Base-by-base conservation (phyloP, 208 protist genomes). In the Acanthamoeba quina region DNA sequence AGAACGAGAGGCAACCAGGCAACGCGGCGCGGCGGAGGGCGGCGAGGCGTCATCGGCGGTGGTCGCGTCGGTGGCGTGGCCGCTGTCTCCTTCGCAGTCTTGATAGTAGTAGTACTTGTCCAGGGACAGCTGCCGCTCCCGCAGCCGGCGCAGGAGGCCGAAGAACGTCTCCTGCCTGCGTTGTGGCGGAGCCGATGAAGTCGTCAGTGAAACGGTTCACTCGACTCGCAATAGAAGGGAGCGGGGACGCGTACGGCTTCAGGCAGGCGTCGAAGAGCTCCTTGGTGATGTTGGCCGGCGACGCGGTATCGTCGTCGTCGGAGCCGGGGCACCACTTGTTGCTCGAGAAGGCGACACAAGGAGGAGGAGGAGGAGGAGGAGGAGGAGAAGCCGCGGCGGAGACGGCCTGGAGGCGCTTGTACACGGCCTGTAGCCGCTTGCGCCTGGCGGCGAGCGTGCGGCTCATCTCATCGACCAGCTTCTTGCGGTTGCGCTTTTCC, bases 101-200 rank as follows among this genome's bases (percentile, higher is more conserved):
- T 70, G n/a, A 70, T 49, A n/a, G 49, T 54, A 54, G n/a, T 83
- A 83, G 37, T 83, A 83, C 74, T 83, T 83, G 74, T 83, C 37
- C 47, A 83, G 21, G 24, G 5, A 11, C 29, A 83, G 41, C n/a
- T 83, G 74, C 0, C 49, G 41, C 37, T 83, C 74, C 13, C 49
- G 41, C 26, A 58, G 26, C 37, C 74, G 74, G 1, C 74, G 41
- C n/a, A 83, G 21, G 74, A 83, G 49, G 26, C 49, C 47, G 10
- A 83, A 26, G 74, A 83, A 83, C 10, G 74, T 58, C 17, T 49
- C 74, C 37, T 83, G 74, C 74, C 49, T 83, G 64, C 9, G 41
- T 47, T 47, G 41, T 47, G 41, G 41, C 41, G 41, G 41, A 44
- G 41, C 41, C 41, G 41, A 5, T 44, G 41, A n/a, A n/a, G n/a